These are phyloP conservation scores for Naganishia randhawae DNA, from an alignment of 768 basidiomycete genomes.

Conservation along the genomic window DNA sequence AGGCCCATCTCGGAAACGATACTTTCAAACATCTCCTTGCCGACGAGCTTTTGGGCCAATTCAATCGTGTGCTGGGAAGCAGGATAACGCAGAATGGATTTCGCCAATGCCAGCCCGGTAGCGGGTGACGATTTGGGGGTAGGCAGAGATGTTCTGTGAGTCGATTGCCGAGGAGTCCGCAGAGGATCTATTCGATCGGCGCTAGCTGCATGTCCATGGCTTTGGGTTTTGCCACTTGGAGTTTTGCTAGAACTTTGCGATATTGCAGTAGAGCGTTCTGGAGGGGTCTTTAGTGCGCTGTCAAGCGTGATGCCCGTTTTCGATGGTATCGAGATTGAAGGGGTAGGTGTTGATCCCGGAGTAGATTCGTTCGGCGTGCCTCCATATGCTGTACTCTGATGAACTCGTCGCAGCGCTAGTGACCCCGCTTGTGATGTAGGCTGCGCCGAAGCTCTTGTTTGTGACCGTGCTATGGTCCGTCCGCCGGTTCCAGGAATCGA, in stretches of 20 bases:
- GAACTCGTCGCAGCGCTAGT: constrained; percentile 9
- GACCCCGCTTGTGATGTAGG: neutral
- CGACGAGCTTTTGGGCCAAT: constrained; percentile 30
- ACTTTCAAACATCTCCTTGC: constrained; percentile 30
- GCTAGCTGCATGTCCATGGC: neutral
- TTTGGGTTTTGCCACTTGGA: neutral
- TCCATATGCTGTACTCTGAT: neutral
- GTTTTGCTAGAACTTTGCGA: neutral
- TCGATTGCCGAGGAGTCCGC: constrained; percentile 20
- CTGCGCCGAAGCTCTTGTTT: neutral
- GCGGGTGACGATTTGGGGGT: constrained; percentile 28
- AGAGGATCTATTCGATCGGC: constrained; percentile 13
- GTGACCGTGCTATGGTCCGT: neutral
- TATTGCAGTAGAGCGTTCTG: constrained; percentile 15
- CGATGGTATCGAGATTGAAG: neutral
- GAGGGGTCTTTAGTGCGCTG: constrained; percentile 1
- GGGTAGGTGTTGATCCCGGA: neutral
- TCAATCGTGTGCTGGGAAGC: constrained; percentile 27
- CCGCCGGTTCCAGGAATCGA: neutral
- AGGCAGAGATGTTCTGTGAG: neutral
- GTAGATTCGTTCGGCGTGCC: constrained; percentile 1
- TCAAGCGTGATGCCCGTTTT: constrained; percentile 8
- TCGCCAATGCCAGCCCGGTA: constrained; percentile 24
- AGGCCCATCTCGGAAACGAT: constrained; percentile 29
- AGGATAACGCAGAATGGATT: constrained; percentile 25